A percentile compares a stretch with the other conserved stretches of the same genome.
These are phyloP conservation scores for Colletotrichum phormii DNA, from an alignment of 2,329 filamentous ascomycete genomes.

Conservation along the genomic window DNA sequence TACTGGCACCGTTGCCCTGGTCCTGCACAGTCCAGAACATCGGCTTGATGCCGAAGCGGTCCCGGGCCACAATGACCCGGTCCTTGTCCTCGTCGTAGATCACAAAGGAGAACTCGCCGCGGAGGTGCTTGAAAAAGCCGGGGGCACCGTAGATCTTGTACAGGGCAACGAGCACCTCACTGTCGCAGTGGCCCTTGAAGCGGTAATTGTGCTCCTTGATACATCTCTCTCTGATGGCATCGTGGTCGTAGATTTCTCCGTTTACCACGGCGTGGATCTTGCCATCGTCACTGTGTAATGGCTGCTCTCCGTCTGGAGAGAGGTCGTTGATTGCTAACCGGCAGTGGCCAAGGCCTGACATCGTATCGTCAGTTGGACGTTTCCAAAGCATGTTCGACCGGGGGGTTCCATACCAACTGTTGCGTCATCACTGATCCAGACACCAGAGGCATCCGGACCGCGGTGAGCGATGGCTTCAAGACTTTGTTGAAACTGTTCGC, in stretches of 20 bases:
- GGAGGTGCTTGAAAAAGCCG: conserved; percentile 52
- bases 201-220: conserved; percentile 49
- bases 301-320: conserved; percentile 58
- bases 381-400: background rate
- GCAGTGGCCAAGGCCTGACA: conserved; percentile 56
- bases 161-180: conserved; percentile 64
- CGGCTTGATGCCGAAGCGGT: conserved; percentile 69
- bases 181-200: conserved; percentile 60
- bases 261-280: conserved; percentile 67
- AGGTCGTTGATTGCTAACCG: conserved; percentile 67
- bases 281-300: conserved; percentile 51
- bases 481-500: conserved; percentile 39
- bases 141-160: conserved; percentile 60
- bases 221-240: conserved; percentile 53
- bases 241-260: conserved; percentile 69
- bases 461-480: conserved; percentile 45
- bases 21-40: conserved; percentile 59
- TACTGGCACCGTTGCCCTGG: conserved; percentile 42
- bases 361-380: background rate
- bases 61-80: conserved; percentile 59
- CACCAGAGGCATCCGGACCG: conserved; percentile 45
- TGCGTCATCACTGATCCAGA: conserved; percentile 42
- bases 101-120: conserved; percentile 66
- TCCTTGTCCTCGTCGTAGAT: conserved; percentile 58
- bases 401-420: conserved; percentile 25